Evolutionary conservation across 176 grass and related monocot species (phyloP), one percentile per base, ranked within the genome.

Genomic region (Paspalum vaginatum): DNA sequence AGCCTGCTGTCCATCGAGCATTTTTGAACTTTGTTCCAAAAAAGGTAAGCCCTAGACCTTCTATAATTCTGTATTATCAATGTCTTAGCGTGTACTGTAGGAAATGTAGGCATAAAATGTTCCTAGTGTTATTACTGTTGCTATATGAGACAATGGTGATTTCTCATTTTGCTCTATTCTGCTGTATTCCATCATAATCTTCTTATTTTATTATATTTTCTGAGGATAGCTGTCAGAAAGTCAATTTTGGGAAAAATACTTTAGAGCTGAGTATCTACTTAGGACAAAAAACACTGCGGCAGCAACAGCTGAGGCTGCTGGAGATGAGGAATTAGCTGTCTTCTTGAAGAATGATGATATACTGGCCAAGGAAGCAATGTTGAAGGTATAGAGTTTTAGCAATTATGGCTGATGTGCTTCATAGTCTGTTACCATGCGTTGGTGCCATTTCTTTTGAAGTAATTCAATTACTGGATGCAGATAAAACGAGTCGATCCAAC

Each of bases 241-340:
- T 51, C 86, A 89, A 87, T 98, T 98, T 82, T 98, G 95, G 95
- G 91, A 86, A 74, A 98, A 98, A 87, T 98, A 98, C 77, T 98
- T 86, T 85, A 94, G 89, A 93, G 95, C 92, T 75, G 95, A 98
- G 72, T 98, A 94, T 83, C 88, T 98, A 21, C 83, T 94, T 69
- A 94, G 83, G 81, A 98, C 92, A 45, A 98, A 91, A 87, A 98
- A 98, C 81, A 91, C 84, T 85, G 72, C 84, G 11, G 84, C 81
- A 50, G 95, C 95, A 70, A 80, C 86, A 61, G 95, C 95, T 27
- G 95, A 98, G 86, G 95, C 95, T 21, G 92, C 95, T 79, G 92
- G 94, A 74, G 95, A 98, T 85, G 95, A 98, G 78, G 95, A 98
- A 65, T 89, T 98, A 52, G 95, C 95, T 24, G 51, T 94, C 46